Conservation (phyloP, 345 rosid species). For the Eucalyptus grandis region DNA sequence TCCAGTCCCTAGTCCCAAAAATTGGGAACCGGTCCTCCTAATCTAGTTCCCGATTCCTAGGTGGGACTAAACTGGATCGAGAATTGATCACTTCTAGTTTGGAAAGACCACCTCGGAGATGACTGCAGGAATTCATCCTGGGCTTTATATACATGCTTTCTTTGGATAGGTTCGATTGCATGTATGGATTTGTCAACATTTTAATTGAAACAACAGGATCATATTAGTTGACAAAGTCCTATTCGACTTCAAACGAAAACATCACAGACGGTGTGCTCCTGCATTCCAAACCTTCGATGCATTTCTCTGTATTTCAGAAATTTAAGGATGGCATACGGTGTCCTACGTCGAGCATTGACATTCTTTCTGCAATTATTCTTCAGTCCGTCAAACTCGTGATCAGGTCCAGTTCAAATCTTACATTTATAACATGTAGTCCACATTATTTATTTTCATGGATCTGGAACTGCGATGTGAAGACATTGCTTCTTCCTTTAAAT, state of each 20-base stretch:
- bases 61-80: fast-evolving
- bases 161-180: not conserved
- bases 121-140: not conserved
- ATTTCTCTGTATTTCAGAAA: not conserved
- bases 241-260: not conserved
- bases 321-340: not conserved
- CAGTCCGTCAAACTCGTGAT: not conserved
- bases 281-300: not conserved
- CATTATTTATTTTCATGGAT: not conserved
- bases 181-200: not conserved
- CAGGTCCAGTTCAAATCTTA: not conserved
- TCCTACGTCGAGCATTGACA: not conserved
- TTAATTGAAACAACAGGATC: not conserved
- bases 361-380: not conserved
- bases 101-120: too few species aligned
- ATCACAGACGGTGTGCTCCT: not conserved
- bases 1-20: too few species aligned
- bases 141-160: not conserved
- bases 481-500: not conserved
- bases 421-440: not conserved
- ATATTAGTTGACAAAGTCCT: not conserved
- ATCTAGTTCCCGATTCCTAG: fast-evolving
- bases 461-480: not conserved
- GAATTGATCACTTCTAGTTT: too few species aligned
- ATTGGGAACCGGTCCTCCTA: too few species aligned